Evolutionary conservation across 2,329 filamentous ascomycete genomes (phyloP), one percentile per base, ranked within the genome.

Genomic region (Sporothrix brasiliensis): DNA sequence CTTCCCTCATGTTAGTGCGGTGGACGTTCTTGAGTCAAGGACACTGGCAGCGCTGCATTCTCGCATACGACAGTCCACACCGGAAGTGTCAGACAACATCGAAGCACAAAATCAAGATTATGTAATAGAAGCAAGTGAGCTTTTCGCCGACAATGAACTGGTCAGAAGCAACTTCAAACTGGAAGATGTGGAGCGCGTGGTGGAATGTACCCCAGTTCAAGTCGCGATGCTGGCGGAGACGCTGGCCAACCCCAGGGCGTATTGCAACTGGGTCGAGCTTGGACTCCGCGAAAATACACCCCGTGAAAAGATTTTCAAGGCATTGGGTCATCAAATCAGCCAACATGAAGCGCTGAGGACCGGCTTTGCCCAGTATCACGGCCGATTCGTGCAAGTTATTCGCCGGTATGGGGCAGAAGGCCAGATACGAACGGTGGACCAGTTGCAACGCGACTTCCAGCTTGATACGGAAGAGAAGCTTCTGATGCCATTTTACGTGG

Each of bases 161-260:
- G 70, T 70, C 16, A 24, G 69, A 5, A 16, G 27, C 13, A 50
- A 11, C 9, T 30, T 44, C 19, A 14, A 34, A 19, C n/a, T 47
- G 6, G 39, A 50, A 11, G 68, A 67, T 47, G 58, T 74, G 0
- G 70, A 72, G 19, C 47, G 47, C 13, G 68, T 72, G 7, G 10
- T 69, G 21, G 84, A 85, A 4, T 95, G 92, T 77, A 94, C 89
- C 4, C 85, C 89, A 16, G 82, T 95, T 11, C 94, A 97, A 75
- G 81, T 85, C 21, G 89, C 92, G 1, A 96, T 97, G 92, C 83
- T 97, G 19, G 83, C 87, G 0, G 92, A 97, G 79, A 94, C 92
- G 0, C 79, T 83, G 2, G 83, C 81, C 21, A 82, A 89, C 72
- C 73, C 83, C 1, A 80, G 79, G 61, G 84, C 89, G 9, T 97